Conservation (phyloP, 768 basidiomycete genomes). For the Podaxis mareebaensis region DNA sequence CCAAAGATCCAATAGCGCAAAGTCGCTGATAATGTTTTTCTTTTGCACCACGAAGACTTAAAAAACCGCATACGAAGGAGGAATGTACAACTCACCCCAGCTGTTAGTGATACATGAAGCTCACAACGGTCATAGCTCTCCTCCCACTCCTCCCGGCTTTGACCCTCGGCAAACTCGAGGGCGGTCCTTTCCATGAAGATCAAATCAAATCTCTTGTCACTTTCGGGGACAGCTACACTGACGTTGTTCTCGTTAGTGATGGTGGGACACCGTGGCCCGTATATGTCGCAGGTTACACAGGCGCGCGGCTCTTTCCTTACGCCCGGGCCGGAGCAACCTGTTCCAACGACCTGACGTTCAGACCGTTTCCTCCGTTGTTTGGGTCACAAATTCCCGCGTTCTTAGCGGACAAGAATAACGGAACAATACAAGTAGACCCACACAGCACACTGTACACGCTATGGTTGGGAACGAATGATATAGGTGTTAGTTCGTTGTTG, state of each 20-base stretch:
- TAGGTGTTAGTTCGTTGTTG: conserved; percentile 54
- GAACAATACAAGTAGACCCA: conserved; percentile 38
- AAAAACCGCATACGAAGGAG: not conserved
- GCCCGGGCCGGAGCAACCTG: conserved; percentile 67
- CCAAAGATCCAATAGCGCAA: not conserved
- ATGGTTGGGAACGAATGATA: conserved; percentile 72
- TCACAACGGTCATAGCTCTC: not conserved
- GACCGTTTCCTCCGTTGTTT: conserved; percentile 59
- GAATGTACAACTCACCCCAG: not conserved
- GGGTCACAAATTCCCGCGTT: conserved; percentile 58
- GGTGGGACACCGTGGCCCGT: conserved; percentile 60
- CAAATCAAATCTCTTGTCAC: conserved; percentile 67
- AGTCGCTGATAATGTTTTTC: no score
- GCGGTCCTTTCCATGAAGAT: conserved; percentile 22
- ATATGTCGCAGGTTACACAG: conserved; percentile 56
- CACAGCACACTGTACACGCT: conserved; percentile 60
- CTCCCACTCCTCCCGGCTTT: not conserved
- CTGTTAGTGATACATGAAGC: not conserved
- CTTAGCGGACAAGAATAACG: conserved; percentile 42
- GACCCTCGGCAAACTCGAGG: not conserved
- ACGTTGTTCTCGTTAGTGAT: conserved; percentile 40
- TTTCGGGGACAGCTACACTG: conserved; percentile 70
- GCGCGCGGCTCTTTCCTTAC: conserved; percentile 54
- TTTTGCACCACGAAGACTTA: no score
- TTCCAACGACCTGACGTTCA: conserved; percentile 59